phyloP scores from a whole-genome alignment of 345 rosid genomes.

The Eucalyptus victrix region DNA sequence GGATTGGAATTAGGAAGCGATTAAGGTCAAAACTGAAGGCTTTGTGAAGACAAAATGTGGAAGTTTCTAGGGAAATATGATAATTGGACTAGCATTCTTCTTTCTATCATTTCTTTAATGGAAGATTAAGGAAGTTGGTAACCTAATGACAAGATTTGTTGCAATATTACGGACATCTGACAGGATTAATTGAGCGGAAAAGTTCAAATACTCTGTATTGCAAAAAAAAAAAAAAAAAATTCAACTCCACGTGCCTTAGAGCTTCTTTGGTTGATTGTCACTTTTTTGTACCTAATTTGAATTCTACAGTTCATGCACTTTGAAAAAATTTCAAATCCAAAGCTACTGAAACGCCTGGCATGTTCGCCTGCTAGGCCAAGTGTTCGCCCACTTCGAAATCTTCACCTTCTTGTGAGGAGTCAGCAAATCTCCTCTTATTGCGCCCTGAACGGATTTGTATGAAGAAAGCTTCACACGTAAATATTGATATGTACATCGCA shows the following conservation, averaged over 20 bases:
- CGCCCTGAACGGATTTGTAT: neutral
- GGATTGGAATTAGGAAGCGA: neutral
- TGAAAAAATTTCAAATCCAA: neutral
- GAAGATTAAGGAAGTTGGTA: neutral
- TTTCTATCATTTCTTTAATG: neutral
- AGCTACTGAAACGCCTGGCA: neutral
- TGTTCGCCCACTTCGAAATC: neutral
- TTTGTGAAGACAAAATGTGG: neutral
- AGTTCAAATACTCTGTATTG: neutral
- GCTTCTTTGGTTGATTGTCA: neutral
- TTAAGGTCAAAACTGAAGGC: neutral
- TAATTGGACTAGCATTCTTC: neutral
- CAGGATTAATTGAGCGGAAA: neutral
- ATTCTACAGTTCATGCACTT: neutral
- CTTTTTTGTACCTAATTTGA: neutral
- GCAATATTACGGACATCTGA: neutral
- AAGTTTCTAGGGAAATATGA: neutral
- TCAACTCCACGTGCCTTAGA: neutral
- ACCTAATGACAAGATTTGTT: neutral
- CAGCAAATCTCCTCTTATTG: neutral
- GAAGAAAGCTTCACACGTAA: neutral
- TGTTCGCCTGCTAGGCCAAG: neutral
- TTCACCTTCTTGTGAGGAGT: neutral
- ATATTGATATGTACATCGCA: neutral
- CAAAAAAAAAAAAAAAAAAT: too few relatives aligned